Evolutionary conservation across 306 rosid species (phyloP).

Genomic region (Sindora glabra): DNA sequence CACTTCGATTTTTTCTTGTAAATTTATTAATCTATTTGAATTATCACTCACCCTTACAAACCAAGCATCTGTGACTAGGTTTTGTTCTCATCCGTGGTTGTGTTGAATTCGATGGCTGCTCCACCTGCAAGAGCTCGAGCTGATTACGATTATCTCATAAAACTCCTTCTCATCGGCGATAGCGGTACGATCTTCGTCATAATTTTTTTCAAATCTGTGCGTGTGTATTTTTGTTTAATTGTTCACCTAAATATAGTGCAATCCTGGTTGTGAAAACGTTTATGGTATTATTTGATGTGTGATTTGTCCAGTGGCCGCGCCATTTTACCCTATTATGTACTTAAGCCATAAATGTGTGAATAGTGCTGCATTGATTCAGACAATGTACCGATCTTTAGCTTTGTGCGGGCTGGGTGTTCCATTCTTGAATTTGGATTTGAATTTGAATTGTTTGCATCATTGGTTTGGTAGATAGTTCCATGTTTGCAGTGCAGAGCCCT

Average conservation of each 20-base stretch:
- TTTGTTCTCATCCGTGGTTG: slow-evolving; percentile 4
- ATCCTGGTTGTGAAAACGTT: neutral
- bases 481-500: too few species aligned
- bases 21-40: neutral
- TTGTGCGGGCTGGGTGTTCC: neutral
- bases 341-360: neutral
- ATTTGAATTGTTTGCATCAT: too few species aligned
- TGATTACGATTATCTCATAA: slow-evolving; percentile 89
- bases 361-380: too few species aligned
- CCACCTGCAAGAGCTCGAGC: slow-evolving; percentile 97
- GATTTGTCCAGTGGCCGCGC: neutral
- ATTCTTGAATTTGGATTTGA: too few species aligned
- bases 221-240: neutral
- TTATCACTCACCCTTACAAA: neutral
- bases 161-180: slow-evolving; percentile 94
- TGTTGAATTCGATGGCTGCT: slow-evolving; percentile 68
- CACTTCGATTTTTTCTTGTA: too few species aligned
- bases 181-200: slow-evolving; percentile 80
- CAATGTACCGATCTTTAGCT: neutral
- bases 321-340: neutral
- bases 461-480: too few species aligned
- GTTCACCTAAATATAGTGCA: neutral
- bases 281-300: neutral
- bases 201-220: too few species aligned
- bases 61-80: slow-evolving; percentile 14